Percentiles rank a stretch among this genome's conserved stretches.
Conservation (phyloP, 2,329 filamentous ascomycete genomes). For the Annulohypoxylon truncatum region DNA sequence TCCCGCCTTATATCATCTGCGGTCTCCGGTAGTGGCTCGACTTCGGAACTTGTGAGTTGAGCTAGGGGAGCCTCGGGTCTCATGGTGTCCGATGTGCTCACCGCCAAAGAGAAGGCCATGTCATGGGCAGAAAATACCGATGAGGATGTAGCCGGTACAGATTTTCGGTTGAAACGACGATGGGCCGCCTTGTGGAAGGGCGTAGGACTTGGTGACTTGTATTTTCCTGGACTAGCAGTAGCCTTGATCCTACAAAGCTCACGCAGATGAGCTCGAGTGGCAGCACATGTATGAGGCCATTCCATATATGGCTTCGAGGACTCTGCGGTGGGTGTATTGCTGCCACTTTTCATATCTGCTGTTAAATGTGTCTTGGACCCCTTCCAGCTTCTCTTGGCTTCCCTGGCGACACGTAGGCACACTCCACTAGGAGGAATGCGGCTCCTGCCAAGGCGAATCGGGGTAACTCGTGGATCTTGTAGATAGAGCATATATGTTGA, state of each 20-base stretch:
- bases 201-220: constrained; percentile 65
- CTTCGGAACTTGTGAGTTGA: constrained; percentile 63
- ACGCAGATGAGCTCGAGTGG: constrained; percentile 70
- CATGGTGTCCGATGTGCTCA: constrained; percentile 74
- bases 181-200: constrained; percentile 65
- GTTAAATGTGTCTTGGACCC: constrained; percentile 61
- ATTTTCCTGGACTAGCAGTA: constrained; percentile 57
- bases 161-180: constrained; percentile 62
- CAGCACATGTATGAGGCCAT: constrained; percentile 73
- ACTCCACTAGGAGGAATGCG: constrained; percentile 74
- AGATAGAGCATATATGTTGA: constrained; percentile 72
- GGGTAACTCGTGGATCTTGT: constrained; percentile 74
- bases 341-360: constrained; percentile 60
- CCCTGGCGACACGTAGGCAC: constrained; percentile 72
- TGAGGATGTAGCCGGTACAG: constrained; percentile 58
- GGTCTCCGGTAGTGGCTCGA: constrained; percentile 43
- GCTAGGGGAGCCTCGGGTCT: constrained; percentile 71
- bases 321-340: constrained; percentile 66
- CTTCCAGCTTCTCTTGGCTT: constrained; percentile 75
- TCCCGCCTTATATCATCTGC: constrained; percentile 14
- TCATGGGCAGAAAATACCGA: constrained; percentile 69
- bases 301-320: constrained; percentile 62
- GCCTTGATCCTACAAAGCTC: constrained; percentile 71
- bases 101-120: constrained; percentile 70
- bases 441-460: constrained; percentile 72